A percentile compares a stretch with the other conserved stretches of the same genome.
Evolutionary conservation across 2,329 filamentous ascomycete genomes (phyloP).

Genomic region (Curvularia spicifera): DNA sequence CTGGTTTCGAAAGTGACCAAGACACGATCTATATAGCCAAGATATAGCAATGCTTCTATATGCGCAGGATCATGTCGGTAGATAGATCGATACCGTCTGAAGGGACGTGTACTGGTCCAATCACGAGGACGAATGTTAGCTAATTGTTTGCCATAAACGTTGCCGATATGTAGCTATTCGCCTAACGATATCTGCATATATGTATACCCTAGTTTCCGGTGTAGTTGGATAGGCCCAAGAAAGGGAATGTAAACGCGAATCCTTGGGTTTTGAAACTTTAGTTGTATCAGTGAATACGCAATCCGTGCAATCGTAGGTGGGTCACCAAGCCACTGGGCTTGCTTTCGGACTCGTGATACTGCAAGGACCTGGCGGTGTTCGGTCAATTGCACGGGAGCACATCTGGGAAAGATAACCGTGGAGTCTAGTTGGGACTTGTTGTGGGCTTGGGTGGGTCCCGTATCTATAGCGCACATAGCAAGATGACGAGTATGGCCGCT

Average conservation of each 20-base stretch:
- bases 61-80: conserved; percentile 1
- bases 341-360: conserved; percentile 8
- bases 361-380: background rate
- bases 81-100: background rate
- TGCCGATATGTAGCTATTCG: conserved; percentile 14
- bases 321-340: background rate
- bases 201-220: conserved; percentile 16
- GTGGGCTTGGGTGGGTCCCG: background rate
- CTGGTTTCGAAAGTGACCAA: background rate
- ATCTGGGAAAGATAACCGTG: background rate
- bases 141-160: conserved; percentile 19
- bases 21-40: conserved; percentile 57
- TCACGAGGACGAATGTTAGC: conserved; percentile 21
- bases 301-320: background rate
- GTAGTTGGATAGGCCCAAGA: conserved; percentile 20
- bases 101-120: conserved; percentile 8
- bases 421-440: background rate
- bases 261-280: conserved; percentile 14
- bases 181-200: conserved; percentile 17
- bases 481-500: background rate
- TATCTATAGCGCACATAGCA: background rate
- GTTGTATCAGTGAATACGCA: conserved; percentile 1
- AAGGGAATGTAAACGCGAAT: conserved; percentile 19
- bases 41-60: conserved; percentile 47
- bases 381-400: background rate